Conservation (phyloP, 2,329 filamentous ascomycete genomes). For the Tolypocladium nubicola region DNA sequence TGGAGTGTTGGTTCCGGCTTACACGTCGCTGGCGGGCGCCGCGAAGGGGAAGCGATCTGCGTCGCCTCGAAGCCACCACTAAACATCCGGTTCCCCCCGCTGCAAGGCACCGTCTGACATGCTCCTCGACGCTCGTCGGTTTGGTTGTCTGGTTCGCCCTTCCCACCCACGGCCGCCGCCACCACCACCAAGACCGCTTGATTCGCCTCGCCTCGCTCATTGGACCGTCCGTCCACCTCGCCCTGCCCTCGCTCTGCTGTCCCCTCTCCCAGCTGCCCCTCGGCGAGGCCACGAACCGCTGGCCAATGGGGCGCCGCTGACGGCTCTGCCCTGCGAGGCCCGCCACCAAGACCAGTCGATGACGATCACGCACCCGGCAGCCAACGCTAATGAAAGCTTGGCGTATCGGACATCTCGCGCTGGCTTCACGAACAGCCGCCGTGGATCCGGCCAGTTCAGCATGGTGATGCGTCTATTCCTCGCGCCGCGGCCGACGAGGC, state of each 20-base stretch:
- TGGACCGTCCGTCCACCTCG: not conserved
- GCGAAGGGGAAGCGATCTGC: not conserved
- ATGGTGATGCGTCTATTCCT: not conserved
- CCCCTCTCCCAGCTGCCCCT: not conserved
- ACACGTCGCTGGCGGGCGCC: not conserved
- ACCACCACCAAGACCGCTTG: not conserved
- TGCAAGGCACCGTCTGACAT: not conserved
- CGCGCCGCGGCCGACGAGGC: not conserved
- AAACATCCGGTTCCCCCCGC: not conserved
- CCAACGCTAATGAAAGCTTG: constrained; percentile 4
- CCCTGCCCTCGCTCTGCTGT: not conserved
- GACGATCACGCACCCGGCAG: not conserved
- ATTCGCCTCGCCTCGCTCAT: not conserved
- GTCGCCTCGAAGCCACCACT: not conserved
- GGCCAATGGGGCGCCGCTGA: not conserved
- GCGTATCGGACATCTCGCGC: not conserved
- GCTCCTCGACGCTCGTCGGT: too few relatives aligned
- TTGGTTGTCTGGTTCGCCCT: not conserved
- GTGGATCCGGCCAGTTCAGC: not conserved
- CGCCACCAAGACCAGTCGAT: not conserved
- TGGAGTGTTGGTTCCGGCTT: not conserved
- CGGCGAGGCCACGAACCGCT: not conserved
- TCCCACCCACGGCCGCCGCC: not conserved
- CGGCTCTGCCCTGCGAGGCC: not conserved
- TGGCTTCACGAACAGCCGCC: not conserved